phyloP scores from a whole-genome alignment of 208 protist species.

The Acanthamoeba lenticulata region DNA sequence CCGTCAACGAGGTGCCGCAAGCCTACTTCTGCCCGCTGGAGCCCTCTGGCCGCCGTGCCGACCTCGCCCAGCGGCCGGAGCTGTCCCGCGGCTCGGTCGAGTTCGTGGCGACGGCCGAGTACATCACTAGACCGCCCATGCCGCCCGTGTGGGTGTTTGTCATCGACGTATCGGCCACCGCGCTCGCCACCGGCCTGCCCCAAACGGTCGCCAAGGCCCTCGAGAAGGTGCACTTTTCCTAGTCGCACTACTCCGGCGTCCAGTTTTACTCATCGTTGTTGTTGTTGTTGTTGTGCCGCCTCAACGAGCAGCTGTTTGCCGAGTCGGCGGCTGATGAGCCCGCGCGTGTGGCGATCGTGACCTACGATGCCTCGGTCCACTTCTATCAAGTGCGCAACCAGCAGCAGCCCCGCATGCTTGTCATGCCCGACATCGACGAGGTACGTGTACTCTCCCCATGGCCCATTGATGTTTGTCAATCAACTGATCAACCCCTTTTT shows the following conservation, averaged over 20 bases:
- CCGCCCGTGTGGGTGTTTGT: slow-evolving; percentile 92
- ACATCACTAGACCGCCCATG: slow-evolving; percentile 92
- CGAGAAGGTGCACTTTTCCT: too few species aligned
- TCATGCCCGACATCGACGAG: slow-evolving; percentile 80
- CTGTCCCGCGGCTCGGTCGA: slow-evolving; percentile 89
- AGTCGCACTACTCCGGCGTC: too few species aligned
- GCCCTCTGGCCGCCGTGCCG: slow-evolving; percentile 3
- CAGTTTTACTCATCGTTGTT: neutral
- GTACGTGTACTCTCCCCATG: neutral
- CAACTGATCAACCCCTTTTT: neutral
- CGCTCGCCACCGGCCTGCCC: neutral
- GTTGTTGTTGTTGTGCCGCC: neutral
- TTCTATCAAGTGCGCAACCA: slow-evolving; percentile 92
- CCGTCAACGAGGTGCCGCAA: slow-evolving; percentile 88
- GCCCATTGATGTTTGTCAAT: neutral
- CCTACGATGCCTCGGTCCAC: slow-evolving; percentile 92
- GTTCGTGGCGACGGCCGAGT: slow-evolving; percentile 94
- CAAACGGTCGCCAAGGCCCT: slow-evolving; percentile 42
- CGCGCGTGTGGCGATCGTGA: slow-evolving; percentile 79
- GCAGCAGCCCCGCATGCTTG: slow-evolving; percentile 91
- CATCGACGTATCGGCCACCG: slow-evolving; percentile 93
- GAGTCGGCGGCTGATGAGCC: neutral
- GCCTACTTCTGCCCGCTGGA: slow-evolving; percentile 66
- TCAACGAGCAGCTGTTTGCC: neutral
- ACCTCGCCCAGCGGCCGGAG: slow-evolving; percentile 61